Base-by-base conservation (phyloP, 2,329 filamentous ascomycete genomes). In the Nannizziopsis arthrosporioides region DNA sequence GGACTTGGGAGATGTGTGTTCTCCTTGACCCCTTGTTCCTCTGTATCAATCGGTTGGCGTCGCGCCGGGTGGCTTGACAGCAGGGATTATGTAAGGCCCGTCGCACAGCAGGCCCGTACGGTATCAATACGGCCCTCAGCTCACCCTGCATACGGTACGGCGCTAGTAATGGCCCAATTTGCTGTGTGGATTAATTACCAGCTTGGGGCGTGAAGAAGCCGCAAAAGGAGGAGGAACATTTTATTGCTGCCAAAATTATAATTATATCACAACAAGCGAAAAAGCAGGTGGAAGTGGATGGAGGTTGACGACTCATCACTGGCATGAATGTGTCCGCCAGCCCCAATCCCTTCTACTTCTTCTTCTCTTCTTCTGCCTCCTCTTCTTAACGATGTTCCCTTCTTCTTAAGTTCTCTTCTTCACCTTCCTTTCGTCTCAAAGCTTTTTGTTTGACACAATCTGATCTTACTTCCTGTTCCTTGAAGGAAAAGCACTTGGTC, bases 371-470 rank as follows among this genome's bases (percentile, higher is more conserved):
- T 39, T 36, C 34, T 34, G 10, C 42, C 32, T 31, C 37, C 31
- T 45, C 38, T 49, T 34, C 41, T 46, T 57, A 54, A 36, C 27
- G 51, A 27, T 48, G 47, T 39, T 48, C 53, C 48, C 56, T 36
- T 38, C 22, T 32, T 38, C 30, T 8, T 27, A 9, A 35, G 19
- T 51, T 52, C 55, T 53, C 53, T 56, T 53, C 39, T 43, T 38
- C 34, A 39, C 46, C 39, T 39, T 48, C 40, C 46, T 48, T 48
- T 43, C 41, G 14, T 31, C 8, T 39, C 27, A 10, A 3, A 38
- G 32, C 39, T 38, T 10, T 27, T 48, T 47, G 45, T 47, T 47
- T 47, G 45, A 47, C 45, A 36, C 38, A 42, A 41, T 12, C 7
- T 18, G 14, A 36, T 42, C 7, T 34, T 39, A 38, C 14, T 38